phyloP scores from a whole-genome alignment of 108 stramenopile genomes.

The Fistulifera solaris region DNA sequence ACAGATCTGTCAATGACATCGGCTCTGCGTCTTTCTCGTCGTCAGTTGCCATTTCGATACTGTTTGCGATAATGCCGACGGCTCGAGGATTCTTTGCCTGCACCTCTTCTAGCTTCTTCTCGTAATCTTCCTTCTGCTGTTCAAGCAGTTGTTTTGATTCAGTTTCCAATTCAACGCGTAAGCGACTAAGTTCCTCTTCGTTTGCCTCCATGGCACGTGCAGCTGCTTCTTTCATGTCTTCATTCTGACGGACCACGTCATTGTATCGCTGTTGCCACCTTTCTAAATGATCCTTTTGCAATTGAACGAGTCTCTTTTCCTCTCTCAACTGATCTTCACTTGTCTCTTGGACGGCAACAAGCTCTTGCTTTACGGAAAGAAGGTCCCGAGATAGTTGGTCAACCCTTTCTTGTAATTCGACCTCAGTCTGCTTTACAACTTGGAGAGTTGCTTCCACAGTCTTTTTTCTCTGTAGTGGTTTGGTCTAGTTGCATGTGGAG shows the following conservation, averaged over 20 bases:
- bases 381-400: conserved; percentile 26
- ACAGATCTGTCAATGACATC: conserved; percentile 58
- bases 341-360: conserved; percentile 24
- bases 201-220: conserved; percentile 34
- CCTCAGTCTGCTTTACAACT: conserved; percentile 18
- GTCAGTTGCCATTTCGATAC: conserved; percentile 4
- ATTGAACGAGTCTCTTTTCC: conserved; percentile 39
- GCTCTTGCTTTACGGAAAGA: conserved; percentile 33
- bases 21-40: conserved; percentile 38
- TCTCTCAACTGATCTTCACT: conserved; percentile 41
- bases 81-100: background rate
- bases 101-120: conserved; percentile 31
- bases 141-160: conserved; percentile 33
- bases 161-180: conserved; percentile 21
- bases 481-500: conserved; percentile 31
- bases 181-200: conserved; percentile 15
- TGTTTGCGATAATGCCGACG: conserved; percentile 10
- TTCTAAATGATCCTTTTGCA: conserved; percentile 59
- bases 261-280: conserved; percentile 38
- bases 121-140: conserved; percentile 35
- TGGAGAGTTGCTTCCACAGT: conserved; percentile 14
- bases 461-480: conserved; percentile 23
- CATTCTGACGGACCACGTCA: conserved; percentile 28
- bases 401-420: conserved; percentile 27
- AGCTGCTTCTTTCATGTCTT: conserved; percentile 38